A percentile compares a stretch with the other conserved stretches of the same genome.
Conservation (phyloP, 306 rosid genomes). For the Lathyrus sativus region DNA sequence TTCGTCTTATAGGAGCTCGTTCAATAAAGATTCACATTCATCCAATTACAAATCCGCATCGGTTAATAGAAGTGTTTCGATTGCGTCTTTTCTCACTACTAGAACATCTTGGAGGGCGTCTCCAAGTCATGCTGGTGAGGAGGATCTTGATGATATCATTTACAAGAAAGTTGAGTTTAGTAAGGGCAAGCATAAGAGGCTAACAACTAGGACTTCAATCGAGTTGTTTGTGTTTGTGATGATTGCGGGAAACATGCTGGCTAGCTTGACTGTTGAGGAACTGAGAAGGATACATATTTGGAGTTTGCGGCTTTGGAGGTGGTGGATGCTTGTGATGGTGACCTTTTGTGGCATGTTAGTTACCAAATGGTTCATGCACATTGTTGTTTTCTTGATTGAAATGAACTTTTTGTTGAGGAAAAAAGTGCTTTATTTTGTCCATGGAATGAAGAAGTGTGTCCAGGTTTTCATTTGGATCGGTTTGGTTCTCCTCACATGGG, state of each 20-base stretch:
- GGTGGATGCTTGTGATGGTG: slow-evolving; percentile 77
- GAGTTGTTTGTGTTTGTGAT: slow-evolving; percentile 51
- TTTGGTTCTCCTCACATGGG: slow-evolving; percentile 78
- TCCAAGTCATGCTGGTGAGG: slow-evolving; percentile 53
- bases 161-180: slow-evolving; percentile 59
- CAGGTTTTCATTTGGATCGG: slow-evolving; percentile 72
- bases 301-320: slow-evolving; percentile 80
- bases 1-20: slow-evolving; percentile 54
- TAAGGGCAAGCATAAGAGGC: slow-evolving; percentile 51
- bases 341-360: slow-evolving; percentile 78
- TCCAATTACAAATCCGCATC: slow-evolving; percentile 49
- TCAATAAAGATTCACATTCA: slow-evolving; percentile 57
- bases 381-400: slow-evolving; percentile 80
- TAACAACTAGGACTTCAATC: slow-evolving; percentile 49
- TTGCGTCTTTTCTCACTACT: slow-evolving; percentile 48
- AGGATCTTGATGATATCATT: slow-evolving; percentile 69
- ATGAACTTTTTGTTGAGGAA: slow-evolving; percentile 74
- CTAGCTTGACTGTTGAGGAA: slow-evolving; percentile 55
- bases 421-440: slow-evolving; percentile 89
- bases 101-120: slow-evolving; percentile 48
- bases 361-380: slow-evolving; percentile 71
- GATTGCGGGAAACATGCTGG: slow-evolving; percentile 55
- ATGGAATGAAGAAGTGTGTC: slow-evolving; percentile 84
- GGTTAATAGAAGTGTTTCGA: slow-evolving; percentile 45
- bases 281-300: slow-evolving; percentile 41